These are phyloP conservation scores for Psidium friedrichsthalianum DNA, from an alignment of 345 rosid genomes.

Conservation along the genomic window DNA sequence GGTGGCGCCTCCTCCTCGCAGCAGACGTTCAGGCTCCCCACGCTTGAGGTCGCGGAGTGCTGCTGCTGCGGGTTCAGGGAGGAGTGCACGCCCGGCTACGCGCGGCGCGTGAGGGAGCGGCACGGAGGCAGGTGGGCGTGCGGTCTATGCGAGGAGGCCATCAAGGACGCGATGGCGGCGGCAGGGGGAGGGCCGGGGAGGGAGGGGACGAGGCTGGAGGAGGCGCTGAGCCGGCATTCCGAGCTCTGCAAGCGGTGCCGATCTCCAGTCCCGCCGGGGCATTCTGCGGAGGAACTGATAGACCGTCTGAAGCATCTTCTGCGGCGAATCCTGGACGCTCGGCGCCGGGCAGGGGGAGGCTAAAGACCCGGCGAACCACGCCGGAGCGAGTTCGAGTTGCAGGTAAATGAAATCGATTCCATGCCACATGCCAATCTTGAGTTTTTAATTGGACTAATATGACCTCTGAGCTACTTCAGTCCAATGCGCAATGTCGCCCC, in stretches of 20 bases:
- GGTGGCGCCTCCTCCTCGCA: not conserved
- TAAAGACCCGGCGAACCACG: not conserved
- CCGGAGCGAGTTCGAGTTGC: not conserved
- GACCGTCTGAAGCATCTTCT: not conserved
- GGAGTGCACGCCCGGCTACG: conserved; percentile 5
- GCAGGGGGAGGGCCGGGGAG: not conserved
- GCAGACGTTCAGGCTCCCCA: not conserved
- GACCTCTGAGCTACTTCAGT: too few species aligned
- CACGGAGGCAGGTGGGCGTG: conserved; percentile 1
- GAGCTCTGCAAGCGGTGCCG: not conserved
- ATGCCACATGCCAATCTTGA: too few species aligned
- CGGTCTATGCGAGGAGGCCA: conserved; percentile 9
- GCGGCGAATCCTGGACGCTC: not conserved
- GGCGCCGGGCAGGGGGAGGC: not conserved
- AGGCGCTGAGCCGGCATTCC: not conserved
- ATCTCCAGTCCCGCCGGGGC: not conserved
- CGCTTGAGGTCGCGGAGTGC: not conserved
- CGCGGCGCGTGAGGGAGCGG: not conserved
- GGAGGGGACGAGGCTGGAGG: not conserved
- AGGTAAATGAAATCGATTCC: not conserved
- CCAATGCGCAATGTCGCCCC: too few species aligned
- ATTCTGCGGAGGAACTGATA: not conserved
- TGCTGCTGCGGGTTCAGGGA: conserved; percentile 6
- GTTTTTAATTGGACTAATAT: too few species aligned
- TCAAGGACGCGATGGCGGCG: not conserved